phyloP scores from a whole-genome alignment of 2,329 filamentous ascomycete genomes.

The Pseudogymnoascus sp. region DNA sequence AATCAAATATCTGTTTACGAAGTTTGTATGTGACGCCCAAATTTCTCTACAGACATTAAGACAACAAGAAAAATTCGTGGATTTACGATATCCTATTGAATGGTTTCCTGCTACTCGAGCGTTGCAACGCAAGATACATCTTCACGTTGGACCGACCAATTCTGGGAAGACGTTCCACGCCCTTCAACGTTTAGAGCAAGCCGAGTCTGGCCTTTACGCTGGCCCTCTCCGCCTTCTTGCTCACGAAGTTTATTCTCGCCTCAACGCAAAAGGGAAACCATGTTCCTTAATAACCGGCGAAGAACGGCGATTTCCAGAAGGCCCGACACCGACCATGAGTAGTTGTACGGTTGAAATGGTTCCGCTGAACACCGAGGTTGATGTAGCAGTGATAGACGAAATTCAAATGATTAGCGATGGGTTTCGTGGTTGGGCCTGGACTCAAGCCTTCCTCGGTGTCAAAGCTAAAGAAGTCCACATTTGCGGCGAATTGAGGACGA shows the following conservation, averaged over 20 bases:
- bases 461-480: slow-evolving; percentile 85
- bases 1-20: slow-evolving; percentile 62
- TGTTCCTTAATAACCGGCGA: slow-evolving; percentile 88
- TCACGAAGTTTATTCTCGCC: slow-evolving; percentile 88
- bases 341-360: slow-evolving; percentile 96
- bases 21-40: slow-evolving; percentile 49
- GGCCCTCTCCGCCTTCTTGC: slow-evolving; percentile 83
- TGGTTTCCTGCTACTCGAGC: slow-evolving; percentile 84
- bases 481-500: slow-evolving; percentile 80
- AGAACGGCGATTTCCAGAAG: slow-evolving; percentile 65
- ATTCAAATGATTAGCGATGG: slow-evolving; percentile 90
- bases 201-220: slow-evolving; percentile 75
- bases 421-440: slow-evolving; percentile 90
- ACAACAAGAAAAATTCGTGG: slow-evolving; percentile 58
- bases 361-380: slow-evolving; percentile 42
- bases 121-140: slow-evolving; percentile 74
- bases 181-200: slow-evolving; percentile 72
- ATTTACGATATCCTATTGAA: slow-evolving; percentile 81
- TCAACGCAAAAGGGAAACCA: slow-evolving; percentile 66
- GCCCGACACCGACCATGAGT: slow-evolving; percentile 52
- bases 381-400: slow-evolving; percentile 95
- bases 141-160: slow-evolving; percentile 95
- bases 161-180: slow-evolving; percentile 97
- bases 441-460: slow-evolving; percentile 78
- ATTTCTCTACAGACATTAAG: slow-evolving; percentile 43